Evolutionary conservation across 1,139 yeast species (phyloP).

Genomic region (Hemisphaericaspora xylanilytica): DNA sequence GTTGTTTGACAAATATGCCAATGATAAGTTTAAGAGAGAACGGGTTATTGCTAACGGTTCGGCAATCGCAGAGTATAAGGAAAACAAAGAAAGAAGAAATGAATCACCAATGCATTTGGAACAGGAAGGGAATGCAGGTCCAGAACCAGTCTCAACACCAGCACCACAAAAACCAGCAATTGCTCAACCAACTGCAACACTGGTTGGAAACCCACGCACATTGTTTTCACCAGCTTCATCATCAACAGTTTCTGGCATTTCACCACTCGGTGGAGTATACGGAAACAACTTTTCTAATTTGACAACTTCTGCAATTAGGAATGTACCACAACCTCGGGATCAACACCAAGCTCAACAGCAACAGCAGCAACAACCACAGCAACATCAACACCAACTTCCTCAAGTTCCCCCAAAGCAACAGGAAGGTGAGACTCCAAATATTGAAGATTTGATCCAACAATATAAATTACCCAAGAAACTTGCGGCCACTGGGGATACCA

Average conservation of each 20-base stretch:
- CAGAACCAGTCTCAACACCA: not conserved
- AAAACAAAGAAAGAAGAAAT: slow-evolving; percentile 13
- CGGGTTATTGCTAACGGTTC: slow-evolving; percentile 41
- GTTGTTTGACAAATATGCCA: slow-evolving; percentile 46
- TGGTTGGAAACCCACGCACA: not conserved
- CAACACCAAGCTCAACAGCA: slow-evolving; percentile 11
- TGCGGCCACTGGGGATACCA: slow-evolving; percentile 9
- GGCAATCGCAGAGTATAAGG: slow-evolving; percentile 40
- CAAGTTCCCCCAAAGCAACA: slow-evolving; percentile 7
- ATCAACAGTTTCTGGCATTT: slow-evolving; percentile 8
- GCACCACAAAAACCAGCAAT: not conserved
- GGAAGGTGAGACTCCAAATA: slow-evolving; percentile 16
- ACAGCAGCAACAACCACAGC: slow-evolving; percentile 8
- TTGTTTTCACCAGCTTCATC: not conserved
- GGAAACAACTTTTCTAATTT: not conserved
- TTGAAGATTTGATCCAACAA: slow-evolving; percentile 35
- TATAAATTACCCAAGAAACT: slow-evolving; percentile 16
- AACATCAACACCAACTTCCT: slow-evolving; percentile 7
- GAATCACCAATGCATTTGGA: not conserved
- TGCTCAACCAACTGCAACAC: not conserved
- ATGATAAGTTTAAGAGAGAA: slow-evolving; percentile 45
- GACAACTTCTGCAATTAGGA: not conserved
- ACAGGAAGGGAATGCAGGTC: not conserved
- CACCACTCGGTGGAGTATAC: slow-evolving; percentile 12
- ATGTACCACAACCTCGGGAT: slow-evolving; percentile 2